Evolutionary conservation across 352 stramenopile genomes (phyloP).

Genomic region (Globisporangium barbulae): DNA sequence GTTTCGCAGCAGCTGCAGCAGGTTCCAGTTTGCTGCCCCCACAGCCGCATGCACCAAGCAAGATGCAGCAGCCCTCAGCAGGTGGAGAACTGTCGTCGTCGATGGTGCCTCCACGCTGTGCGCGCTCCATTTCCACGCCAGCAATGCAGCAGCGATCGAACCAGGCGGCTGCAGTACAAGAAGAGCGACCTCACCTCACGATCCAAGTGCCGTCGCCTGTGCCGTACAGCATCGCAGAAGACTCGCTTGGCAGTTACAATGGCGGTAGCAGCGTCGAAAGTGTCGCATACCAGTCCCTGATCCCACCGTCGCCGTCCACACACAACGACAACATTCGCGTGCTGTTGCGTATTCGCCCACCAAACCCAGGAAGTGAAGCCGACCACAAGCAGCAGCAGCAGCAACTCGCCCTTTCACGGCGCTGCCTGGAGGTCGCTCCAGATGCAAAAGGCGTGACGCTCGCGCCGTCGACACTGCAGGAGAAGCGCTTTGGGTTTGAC

Average conservation of each 20-base stretch:
- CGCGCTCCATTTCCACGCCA: conserved; percentile 22
- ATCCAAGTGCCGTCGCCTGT: conserved; percentile 17
- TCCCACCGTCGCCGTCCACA: conserved; percentile 10
- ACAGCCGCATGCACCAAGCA: conserved; percentile 7
- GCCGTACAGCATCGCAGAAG: not conserved
- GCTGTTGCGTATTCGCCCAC: conserved; percentile 58
- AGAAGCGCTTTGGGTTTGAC: conserved; percentile 87
- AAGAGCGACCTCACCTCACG: conserved; percentile 16
- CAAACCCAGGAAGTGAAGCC: conserved; percentile 17
- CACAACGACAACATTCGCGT: conserved; percentile 68
- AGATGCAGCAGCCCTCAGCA: conserved; percentile 3
- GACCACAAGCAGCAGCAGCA: conserved; percentile 22
- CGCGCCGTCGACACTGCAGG: conserved; percentile 50
- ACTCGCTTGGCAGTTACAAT: conserved; percentile 1
- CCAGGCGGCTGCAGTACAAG: not conserved
- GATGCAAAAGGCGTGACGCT: conserved; percentile 63
- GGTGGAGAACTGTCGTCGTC: conserved; percentile 2
- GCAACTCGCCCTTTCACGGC: conserved; percentile 18
- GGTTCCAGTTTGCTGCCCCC: conserved; percentile 8
- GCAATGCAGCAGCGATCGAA: conserved; percentile 5
- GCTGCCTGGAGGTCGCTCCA: conserved; percentile 55
- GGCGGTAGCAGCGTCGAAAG: conserved; percentile 18
- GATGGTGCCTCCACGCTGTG: conserved; percentile 11
- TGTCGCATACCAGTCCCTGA: conserved; percentile 18
- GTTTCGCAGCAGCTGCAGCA: conserved; percentile 8